A percentile compares a stretch with the other conserved stretches of the same genome.
These are phyloP conservation scores for Zoysia pacifica DNA, from an alignment of 176 grass and related monocot genomes.

Conservation along the genomic window DNA sequence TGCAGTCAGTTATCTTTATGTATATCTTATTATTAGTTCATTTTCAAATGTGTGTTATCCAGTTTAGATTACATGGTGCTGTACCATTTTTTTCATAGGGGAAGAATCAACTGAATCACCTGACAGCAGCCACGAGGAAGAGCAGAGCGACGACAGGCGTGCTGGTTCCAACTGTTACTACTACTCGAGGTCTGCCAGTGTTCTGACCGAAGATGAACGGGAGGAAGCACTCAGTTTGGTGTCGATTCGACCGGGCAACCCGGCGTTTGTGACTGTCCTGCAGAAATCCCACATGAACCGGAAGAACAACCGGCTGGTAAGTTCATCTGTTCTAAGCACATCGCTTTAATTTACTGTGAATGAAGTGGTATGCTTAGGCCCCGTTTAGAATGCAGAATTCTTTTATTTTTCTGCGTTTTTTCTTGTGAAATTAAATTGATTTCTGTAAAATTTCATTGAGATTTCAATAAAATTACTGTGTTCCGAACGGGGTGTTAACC, in stretches of 20 bases:
- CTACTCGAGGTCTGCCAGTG: conserved; percentile 30
- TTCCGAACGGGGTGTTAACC: not conserved
- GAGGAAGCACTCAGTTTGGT: conserved; percentile 35
- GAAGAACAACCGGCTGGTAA: conserved; percentile 38
- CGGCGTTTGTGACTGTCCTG: conserved; percentile 38
- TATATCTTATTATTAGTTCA: not conserved
- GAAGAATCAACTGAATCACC: conserved; percentile 10
- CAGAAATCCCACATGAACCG: conserved; percentile 15
- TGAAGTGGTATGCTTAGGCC: no score
- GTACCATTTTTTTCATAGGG: conserved; percentile 18
- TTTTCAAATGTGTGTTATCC: not conserved
- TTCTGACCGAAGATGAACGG: conserved; percentile 13
- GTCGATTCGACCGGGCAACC: conserved; percentile 40
- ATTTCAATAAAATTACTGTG: not conserved
- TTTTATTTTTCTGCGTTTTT: no score
- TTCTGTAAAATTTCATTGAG: no score
- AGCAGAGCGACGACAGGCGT: not conserved
- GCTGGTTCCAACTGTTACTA: conserved; percentile 3
- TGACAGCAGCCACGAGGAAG: conserved; percentile 12
- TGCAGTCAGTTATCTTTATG: not conserved
- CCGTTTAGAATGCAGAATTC: no score
- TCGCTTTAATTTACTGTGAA: no score
- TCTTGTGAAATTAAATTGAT: no score
- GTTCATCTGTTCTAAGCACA: not conserved
- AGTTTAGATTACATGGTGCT: not conserved